Percentiles rank a stretch among this genome's conserved stretches.
These are phyloP conservation scores for Letharia lupina DNA, from an alignment of 495 filamentous ascomycete genomes.

Conservation along the genomic window DNA sequence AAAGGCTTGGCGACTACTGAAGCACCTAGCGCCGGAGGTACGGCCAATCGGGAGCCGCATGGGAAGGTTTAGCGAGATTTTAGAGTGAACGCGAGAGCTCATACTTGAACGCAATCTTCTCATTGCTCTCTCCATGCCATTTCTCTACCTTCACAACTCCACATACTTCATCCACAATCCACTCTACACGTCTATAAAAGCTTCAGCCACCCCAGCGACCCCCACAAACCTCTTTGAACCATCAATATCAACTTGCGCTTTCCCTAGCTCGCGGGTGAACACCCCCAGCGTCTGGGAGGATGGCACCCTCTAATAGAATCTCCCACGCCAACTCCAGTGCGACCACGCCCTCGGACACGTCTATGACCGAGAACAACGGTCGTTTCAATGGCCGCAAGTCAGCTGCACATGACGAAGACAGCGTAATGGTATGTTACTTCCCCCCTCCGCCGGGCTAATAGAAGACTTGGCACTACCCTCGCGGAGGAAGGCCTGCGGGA, in stretches of 20 bases:
- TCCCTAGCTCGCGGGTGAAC: slow-evolving; percentile 9
- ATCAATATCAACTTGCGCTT: slow-evolving; percentile 17
- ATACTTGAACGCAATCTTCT: slow-evolving; percentile 7
- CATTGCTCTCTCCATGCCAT: slow-evolving; percentile 4
- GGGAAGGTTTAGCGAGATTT: slow-evolving; percentile 15
- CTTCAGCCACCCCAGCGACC: neutral
- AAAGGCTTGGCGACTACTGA: slow-evolving; percentile 2
- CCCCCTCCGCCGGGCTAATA: neutral
- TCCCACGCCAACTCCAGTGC: slow-evolving; percentile 39
- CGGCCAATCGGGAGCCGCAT: slow-evolving; percentile 6
- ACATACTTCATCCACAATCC: slow-evolving; percentile 11
- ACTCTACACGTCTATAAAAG: slow-evolving; percentile 11
- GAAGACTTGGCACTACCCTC: neutral
- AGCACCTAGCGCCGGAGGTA: slow-evolving; percentile 3
- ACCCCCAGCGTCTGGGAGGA: slow-evolving; percentile 27
- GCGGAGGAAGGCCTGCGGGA: neutral
- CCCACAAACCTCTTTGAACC: neutral
- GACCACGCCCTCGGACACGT: slow-evolving; percentile 45
- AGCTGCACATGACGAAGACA: slow-evolving; percentile 38
- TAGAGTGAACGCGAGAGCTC: slow-evolving; percentile 17
- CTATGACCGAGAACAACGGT: slow-evolving; percentile 56
- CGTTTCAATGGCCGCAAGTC: slow-evolving; percentile 36
- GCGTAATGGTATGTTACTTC: slow-evolving; percentile 35
- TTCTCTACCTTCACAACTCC: neutral
- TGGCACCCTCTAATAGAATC: slow-evolving; percentile 51